These are phyloP conservation scores for Furcasterigmium sp. DNA, from an alignment of 2,329 filamentous ascomycete species.

Conservation along the genomic window DNA sequence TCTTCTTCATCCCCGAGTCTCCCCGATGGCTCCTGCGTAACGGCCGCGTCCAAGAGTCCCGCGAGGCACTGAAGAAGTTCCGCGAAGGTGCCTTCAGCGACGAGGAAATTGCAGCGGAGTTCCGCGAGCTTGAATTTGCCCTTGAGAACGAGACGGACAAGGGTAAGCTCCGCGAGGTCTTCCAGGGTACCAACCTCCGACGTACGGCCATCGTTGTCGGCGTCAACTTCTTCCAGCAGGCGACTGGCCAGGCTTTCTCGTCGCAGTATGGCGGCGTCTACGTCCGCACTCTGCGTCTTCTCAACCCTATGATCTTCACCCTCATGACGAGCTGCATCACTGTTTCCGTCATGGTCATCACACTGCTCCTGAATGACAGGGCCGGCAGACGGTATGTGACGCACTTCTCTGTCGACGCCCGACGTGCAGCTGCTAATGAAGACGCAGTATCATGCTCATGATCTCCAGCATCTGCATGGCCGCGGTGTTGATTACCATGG, in stretches of 20 bases:
- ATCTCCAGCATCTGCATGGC: neutral
- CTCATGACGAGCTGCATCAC: conserved; percentile 12
- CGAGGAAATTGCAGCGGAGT: conserved; percentile 16
- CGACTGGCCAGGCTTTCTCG: conserved; percentile 21
- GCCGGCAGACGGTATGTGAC: conserved; percentile 5
- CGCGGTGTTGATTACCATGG: conserved; percentile 9
- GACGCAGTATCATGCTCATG: conserved; percentile 1
- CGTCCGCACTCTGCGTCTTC: conserved; percentile 18
- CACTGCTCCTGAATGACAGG: conserved; percentile 5
- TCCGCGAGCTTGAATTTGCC: conserved; percentile 9
- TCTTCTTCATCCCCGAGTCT: conserved; percentile 24
- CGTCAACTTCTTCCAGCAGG: conserved; percentile 24
- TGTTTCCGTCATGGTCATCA: conserved; percentile 1
- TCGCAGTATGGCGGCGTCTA: conserved; percentile 24
- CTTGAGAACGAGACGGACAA: conserved; percentile 26
- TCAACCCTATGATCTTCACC: conserved; percentile 20
- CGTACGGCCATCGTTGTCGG: conserved; percentile 18
- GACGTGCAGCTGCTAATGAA: too few species aligned
- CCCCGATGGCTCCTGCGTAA: conserved; percentile 22
- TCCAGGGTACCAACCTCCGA: conserved; percentile 15
- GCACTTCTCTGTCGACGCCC: too few species aligned
- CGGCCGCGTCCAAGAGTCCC: conserved; percentile 21
- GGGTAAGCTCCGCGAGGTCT: conserved; percentile 26
- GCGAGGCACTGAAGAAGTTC: conserved; percentile 16
- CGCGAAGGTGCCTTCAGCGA: conserved; percentile 16